phyloP scores from a whole-genome alignment of 2,329 filamentous ascomycete species.

The Drechmeria coniospora region DNA sequence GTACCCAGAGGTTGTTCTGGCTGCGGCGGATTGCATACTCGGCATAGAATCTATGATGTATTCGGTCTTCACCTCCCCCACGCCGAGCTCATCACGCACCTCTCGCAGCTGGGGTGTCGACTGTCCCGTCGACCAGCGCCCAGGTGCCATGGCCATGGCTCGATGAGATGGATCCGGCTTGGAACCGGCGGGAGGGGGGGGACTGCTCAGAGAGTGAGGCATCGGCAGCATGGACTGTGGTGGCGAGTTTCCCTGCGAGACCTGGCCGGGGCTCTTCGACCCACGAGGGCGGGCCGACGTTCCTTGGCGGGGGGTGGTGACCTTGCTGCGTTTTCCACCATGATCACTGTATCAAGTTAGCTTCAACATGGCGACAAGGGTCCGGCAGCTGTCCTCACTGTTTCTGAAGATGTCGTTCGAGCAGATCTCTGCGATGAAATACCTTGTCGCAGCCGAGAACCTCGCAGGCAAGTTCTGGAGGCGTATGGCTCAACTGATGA shows the following conservation, averaged over 20 bases:
- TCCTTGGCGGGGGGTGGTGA: constrained; percentile 1
- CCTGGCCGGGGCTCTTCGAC: constrained; percentile 7
- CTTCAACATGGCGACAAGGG: not conserved
- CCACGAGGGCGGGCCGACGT: constrained; percentile 5
- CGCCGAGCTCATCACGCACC: constrained; percentile 8
- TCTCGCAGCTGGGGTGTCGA: constrained; percentile 6
- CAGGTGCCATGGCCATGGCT: constrained; percentile 5
- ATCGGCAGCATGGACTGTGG: constrained; percentile 8
- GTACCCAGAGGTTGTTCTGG: constrained; percentile 7
- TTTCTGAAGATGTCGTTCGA: constrained; percentile 37
- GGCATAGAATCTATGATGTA: constrained; percentile 10
- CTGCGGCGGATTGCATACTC: constrained; percentile 6
- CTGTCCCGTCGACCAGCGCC: constrained; percentile 10
- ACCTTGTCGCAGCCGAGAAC: constrained; percentile 38
- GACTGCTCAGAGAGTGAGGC: constrained; percentile 5
- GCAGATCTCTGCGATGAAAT: constrained; percentile 43
- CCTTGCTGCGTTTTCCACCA: constrained; percentile 3
- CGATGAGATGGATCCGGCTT: constrained; percentile 4
- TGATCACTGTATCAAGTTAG: constrained; percentile 1
- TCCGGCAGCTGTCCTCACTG: constrained; percentile 15
- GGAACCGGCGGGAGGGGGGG: constrained; percentile 3
- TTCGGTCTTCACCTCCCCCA: constrained; percentile 7
- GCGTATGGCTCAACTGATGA: constrained; percentile 44
- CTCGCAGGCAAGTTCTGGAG: constrained; percentile 34
- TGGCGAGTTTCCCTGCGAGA: constrained; percentile 5